Percentiles rank a stretch among this genome's conserved stretches.
phyloP scores from a whole-genome alignment of 495 filamentous ascomycete genomes.

The Penicillium crystallinum region DNA sequence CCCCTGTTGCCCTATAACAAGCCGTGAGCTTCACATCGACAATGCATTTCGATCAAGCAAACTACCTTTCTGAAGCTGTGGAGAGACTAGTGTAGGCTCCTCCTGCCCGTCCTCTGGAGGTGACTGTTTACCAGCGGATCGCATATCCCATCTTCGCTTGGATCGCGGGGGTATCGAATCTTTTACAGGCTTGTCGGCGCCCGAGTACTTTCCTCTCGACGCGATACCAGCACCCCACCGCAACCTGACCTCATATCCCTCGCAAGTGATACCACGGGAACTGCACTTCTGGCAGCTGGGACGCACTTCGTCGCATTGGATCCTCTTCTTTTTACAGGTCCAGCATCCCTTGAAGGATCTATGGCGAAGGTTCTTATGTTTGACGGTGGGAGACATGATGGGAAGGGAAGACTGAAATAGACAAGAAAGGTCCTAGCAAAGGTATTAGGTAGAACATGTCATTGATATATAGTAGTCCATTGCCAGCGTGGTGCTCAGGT shows the following conservation, averaged over 20 bases:
- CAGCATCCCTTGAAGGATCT: conserved; percentile 29
- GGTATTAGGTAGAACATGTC: too few species aligned
- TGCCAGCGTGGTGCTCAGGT: not conserved
- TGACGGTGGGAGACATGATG: conserved; percentile 11
- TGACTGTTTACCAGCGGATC: conserved; percentile 9
- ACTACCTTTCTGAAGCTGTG: conserved; percentile 10
- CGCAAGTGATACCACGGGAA: conserved; percentile 17
- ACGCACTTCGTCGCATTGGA: conserved; percentile 26
- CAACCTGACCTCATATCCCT: conserved; percentile 27
- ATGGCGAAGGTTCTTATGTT: conserved; percentile 8
- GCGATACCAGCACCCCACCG: conserved; percentile 30
- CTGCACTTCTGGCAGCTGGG: conserved; percentile 21
- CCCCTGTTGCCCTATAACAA: not conserved
- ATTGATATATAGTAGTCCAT: conserved; percentile 10
- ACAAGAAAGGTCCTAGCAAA: too few species aligned
- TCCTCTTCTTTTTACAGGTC: conserved; percentile 26
- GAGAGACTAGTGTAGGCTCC: conserved; percentile 10
- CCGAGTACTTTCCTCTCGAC: conserved; percentile 23
- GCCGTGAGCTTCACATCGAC: not conserved
- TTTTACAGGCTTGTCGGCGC: conserved; percentile 24
- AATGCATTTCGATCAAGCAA: not conserved
- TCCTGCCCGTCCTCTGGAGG: conserved; percentile 9
- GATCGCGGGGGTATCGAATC: conserved; percentile 23
- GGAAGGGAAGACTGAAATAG: conserved; percentile 1
- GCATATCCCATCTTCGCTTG: conserved; percentile 24